These are phyloP conservation scores for Cutaneotrichosporon cutaneum DNA, from an alignment of 1,284 basidiomycete species.

Conservation along the genomic window DNA sequence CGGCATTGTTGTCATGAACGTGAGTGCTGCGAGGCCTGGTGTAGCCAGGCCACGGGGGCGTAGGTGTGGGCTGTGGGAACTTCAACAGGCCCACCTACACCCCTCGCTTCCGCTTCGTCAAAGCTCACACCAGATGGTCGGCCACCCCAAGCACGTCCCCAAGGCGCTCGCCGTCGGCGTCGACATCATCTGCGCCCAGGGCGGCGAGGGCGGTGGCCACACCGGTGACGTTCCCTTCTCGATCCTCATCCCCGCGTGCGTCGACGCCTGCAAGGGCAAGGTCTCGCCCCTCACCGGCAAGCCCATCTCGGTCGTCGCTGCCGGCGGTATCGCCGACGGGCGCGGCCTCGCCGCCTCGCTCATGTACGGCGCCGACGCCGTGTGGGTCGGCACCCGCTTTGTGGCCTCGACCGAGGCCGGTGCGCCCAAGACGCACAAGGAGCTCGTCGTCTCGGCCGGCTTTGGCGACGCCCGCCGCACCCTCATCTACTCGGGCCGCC, in stretches of 20 bases:
- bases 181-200: slow-evolving; percentile 85
- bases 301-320: slow-evolving; percentile 76
- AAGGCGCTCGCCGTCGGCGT: slow-evolving; percentile 77
- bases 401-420: slow-evolving; percentile 67
- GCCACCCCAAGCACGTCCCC: slow-evolving; percentile 77
- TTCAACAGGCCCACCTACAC: not conserved
- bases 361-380: slow-evolving; percentile 76
- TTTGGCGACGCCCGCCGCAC: slow-evolving; percentile 63
- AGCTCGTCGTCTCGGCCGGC: slow-evolving; percentile 55
- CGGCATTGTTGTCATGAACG: slow-evolving; percentile 81
- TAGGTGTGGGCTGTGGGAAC: not conserved
- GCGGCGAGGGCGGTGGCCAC: slow-evolving; percentile 77
- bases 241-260: slow-evolving; percentile 63
- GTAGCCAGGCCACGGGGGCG: no score
- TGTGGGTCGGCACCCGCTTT: slow-evolving; percentile 90
- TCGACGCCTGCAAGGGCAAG: slow-evolving; percentile 71
- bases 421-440: slow-evolving; percentile 80
- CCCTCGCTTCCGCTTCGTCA: not conserved
- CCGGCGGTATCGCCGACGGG: slow-evolving; percentile 82
- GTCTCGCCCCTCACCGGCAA: slow-evolving; percentile 67
- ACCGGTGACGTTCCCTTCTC: slow-evolving; percentile 48
- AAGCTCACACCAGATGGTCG: slow-evolving; percentile 64
- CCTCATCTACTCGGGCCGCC: slow-evolving; percentile 82
- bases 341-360: slow-evolving; percentile 78
- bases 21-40: no score